Conservation (phyloP, 345 rosid genomes). For the Sapria himalayana region DNA sequence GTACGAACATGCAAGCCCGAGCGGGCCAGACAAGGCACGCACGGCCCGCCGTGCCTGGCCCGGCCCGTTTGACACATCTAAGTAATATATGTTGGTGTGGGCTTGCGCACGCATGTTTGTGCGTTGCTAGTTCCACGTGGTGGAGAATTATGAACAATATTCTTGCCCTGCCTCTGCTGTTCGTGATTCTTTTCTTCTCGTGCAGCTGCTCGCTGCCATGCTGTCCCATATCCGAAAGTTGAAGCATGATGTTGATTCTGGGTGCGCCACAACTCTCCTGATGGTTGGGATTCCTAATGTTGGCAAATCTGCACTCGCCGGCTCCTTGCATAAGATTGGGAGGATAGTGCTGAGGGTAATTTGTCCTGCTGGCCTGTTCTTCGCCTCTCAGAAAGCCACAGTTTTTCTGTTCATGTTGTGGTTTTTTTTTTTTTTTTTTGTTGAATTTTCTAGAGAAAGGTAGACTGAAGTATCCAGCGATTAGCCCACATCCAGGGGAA, state of each 20-base stretch:
- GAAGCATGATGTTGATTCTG: conserved; percentile 21
- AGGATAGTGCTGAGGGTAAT: conserved; percentile 63
- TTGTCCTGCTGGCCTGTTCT: background rate
- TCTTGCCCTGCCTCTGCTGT: too few relatives aligned
- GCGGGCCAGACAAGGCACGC: too few relatives aligned
- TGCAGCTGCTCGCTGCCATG: conserved; percentile 54
- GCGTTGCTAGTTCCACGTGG: too few relatives aligned
- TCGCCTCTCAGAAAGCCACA: background rate
- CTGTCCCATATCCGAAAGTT: conserved; percentile 46
- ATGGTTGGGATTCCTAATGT: conserved; percentile 69
- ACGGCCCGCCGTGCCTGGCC: too few relatives aligned
- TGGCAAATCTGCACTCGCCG: conserved; percentile 72
- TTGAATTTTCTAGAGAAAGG: conserved; percentile 61
- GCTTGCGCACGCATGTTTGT: too few relatives aligned
- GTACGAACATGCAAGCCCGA: too few relatives aligned
- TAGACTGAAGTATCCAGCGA: conserved; percentile 46
- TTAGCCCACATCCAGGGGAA: conserved; percentile 67
- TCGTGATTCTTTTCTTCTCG: background rate
- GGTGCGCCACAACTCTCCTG: conserved; percentile 37
- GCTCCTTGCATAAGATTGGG: conserved; percentile 69
- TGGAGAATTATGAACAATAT: too few relatives aligned
- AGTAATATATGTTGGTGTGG: too few relatives aligned
- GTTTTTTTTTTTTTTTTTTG: too few relatives aligned
- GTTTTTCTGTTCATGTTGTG: background rate
- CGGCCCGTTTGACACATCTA: too few relatives aligned